Percentiles rank a stretch among this genome's conserved stretches.
These are phyloP conservation scores for Beta lomatogona DNA, from an alignment of 179 eudicot genomes.

Conservation along the genomic window DNA sequence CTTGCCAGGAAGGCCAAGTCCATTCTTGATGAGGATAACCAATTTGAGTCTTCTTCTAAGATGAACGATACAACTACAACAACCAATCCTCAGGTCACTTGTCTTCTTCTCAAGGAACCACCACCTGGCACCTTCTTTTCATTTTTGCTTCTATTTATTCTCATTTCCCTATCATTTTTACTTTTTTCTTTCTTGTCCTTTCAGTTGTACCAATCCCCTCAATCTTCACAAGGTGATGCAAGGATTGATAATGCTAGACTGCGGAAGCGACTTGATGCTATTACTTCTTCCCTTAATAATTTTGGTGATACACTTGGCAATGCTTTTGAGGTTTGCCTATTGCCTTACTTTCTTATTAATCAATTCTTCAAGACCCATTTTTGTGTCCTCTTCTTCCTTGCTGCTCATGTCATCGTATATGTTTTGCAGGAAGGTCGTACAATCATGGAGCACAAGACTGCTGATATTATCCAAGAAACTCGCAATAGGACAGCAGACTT, in stretches of 20 bases:
- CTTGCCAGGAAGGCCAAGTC: conserved; percentile 91
- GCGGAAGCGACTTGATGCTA: conserved; percentile 73
- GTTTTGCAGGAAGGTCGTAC: conserved; percentile 77
- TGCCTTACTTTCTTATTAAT: background rate
- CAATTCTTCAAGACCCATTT: background rate
- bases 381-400: background rate
- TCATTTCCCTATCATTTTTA: background rate
- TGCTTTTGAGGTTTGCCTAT: conserved; percentile 72
- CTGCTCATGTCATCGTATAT: background rate
- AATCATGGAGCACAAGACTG: conserved; percentile 73
- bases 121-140: background rate
- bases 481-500: conserved; percentile 77
- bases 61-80: conserved; percentile 28
- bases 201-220: conserved; percentile 43
- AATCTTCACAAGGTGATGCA: conserved; percentile 43
- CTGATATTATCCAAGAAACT: conserved; percentile 87
- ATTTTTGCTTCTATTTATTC: background rate
- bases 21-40: conserved; percentile 66
- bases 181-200: conserved; percentile 16
- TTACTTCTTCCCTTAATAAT: conserved; percentile 76
- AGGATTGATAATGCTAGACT: conserved; percentile 61
- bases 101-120: background rate
- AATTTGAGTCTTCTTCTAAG: conserved; percentile 32
- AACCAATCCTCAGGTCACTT: conserved; percentile 49
- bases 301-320: conserved; percentile 81